Percentiles rank a stretch among this genome's conserved stretches.
Evolutionary conservation across 257 asterid species (phyloP).

Genomic region (Solanum chiquidenum): DNA sequence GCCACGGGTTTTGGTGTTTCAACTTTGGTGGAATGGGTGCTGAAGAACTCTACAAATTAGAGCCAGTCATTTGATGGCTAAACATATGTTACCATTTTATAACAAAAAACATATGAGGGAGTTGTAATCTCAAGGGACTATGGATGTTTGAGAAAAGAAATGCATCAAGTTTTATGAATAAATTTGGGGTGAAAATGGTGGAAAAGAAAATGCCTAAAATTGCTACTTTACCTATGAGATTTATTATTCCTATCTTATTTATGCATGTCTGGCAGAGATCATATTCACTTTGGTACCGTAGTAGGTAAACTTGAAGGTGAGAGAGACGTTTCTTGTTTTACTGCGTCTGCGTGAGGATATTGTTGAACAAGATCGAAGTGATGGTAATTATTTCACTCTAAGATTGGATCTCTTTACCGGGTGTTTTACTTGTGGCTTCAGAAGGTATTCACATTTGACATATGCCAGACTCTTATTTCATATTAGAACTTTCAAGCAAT

Average conservation of each 20-base stretch:
- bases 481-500: not conserved
- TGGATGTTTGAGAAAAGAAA: not conserved
- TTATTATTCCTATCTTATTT: not conserved
- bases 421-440: not conserved
- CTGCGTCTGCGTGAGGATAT: not conserved
- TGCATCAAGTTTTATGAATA: not conserved
- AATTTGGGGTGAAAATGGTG: not conserved
- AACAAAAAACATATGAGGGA: not conserved
- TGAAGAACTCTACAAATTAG: conserved; percentile 46
- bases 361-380: not conserved
- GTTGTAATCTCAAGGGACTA: not conserved
- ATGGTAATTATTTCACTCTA: not conserved
- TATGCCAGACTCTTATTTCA: not conserved
- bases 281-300: not conserved
- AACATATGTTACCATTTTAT: not conserved
- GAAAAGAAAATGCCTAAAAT: not conserved
- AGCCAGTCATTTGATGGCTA: not conserved
- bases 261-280: not conserved
- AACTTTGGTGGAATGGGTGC: conserved; percentile 86
- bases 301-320: not conserved
- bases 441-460: not conserved
- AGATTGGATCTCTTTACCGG: too few species aligned
- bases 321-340: not conserved
- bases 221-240: not conserved
- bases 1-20: conserved; percentile 88